Evolutionary conservation across 345 rosid genomes (phyloP), one percentile per base, ranked within the genome.

Genomic region (Angophora floribunda): DNA sequence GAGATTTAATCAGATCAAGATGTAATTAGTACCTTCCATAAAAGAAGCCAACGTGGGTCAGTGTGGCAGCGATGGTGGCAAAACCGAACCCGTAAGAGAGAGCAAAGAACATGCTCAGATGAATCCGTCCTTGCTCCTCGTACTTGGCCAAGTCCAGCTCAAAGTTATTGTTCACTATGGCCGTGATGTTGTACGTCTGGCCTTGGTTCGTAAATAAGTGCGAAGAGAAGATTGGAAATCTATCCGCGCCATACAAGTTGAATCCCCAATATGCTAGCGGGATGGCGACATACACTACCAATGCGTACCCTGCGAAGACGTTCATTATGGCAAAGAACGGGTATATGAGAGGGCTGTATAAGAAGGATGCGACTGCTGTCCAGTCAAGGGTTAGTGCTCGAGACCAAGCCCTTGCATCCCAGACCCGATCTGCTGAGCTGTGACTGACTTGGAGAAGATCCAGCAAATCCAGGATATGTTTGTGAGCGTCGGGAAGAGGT

Each of bases 401-500:
- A 89, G 32, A 17, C 90, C 90, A 22, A 89, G 90, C 41, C 90
- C 90, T 9, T 55, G 15, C 90, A 86, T 89, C 57, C 90, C 90
- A 2, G 90, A 89, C 22, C 90, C 90, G 5, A 89, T 53, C 63
- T 89, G 90, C 50, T 89, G 90, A 21, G 90, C 90, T 4, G 88
- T 89, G 75, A 89, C 90, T 1, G 90, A 89, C 52, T 86, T 89
- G 7, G 90, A 86, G 57, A 89, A 89, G 32, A 41, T 53, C 90
- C 90, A 89, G 22, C 90, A 89, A 13, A 89, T 16, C 90, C 90
- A 86, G 41, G 90, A 89, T 57, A 89, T 89, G 86, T 14, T 86
- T 79, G 86, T 49, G 22, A 89, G 63, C 6, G 88, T 89, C 28
- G 88, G 45, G 88, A 89, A 89, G 79, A 89, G 88, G 86, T 79